Evolutionary conservation across 208 protist species (phyloP).

Genomic region (Novymonas esmeraldas): DNA sequence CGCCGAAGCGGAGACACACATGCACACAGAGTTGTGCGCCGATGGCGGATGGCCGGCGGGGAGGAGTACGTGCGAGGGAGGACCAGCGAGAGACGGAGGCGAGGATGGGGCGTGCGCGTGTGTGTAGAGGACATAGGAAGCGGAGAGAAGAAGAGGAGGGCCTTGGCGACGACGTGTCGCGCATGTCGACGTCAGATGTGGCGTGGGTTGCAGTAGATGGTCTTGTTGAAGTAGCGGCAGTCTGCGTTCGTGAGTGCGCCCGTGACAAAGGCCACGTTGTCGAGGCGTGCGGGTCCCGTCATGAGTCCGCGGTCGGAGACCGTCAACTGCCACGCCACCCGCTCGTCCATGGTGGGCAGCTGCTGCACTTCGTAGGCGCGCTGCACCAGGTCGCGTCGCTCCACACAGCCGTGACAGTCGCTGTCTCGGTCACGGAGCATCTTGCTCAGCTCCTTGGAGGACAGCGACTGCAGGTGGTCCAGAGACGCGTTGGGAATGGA

Average conservation of each 20-base stretch:
- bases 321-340: constrained; percentile 45
- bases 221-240: constrained; percentile 21
- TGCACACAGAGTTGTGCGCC: too few species aligned
- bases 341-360: constrained; percentile 39
- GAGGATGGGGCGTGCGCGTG: not conserved
- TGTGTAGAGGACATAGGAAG: not conserved
- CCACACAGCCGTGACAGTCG: constrained; percentile 47
- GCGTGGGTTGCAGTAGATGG: constrained; percentile 25
- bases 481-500: constrained; percentile 10
- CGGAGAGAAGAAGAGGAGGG: not conserved
- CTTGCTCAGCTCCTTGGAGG: constrained; percentile 31
- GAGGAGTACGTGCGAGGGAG: too few species aligned
- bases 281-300: not conserved
- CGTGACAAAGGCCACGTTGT: constrained; percentile 29
- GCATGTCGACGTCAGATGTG: constrained; percentile 4
- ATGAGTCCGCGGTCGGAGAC: constrained; percentile 34
- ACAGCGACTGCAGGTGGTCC: constrained; percentile 20
- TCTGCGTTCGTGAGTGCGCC: constrained; percentile 22
- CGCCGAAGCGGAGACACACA: too few species aligned
- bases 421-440: constrained; percentile 43
- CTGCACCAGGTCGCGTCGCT: constrained; percentile 47
- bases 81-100: not conserved
- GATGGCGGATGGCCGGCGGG: not conserved
- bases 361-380: constrained; percentile 38
- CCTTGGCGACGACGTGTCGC: not conserved